phyloP scores from a whole-genome alignment of 306 rosid genomes.

The Lagenaria siceraria region DNA sequence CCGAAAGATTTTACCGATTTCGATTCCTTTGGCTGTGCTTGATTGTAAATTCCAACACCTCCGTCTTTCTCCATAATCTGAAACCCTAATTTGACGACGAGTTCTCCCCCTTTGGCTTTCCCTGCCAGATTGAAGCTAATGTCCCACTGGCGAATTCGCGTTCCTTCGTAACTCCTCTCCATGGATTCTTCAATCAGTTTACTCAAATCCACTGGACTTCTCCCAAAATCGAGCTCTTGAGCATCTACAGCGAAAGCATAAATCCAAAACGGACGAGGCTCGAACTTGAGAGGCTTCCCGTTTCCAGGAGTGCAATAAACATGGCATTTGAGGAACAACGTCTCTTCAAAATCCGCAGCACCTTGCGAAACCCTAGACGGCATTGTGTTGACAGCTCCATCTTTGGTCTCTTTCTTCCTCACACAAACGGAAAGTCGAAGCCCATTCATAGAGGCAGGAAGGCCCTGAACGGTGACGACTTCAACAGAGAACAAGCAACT shows the following conservation, averaged over 20 bases:
- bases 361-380: slow-evolving; percentile 81
- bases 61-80: slow-evolving; percentile 98
- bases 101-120: slow-evolving; percentile 83
- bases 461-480: slow-evolving; percentile 72
- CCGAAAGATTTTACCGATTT: slow-evolving; percentile 42
- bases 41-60: slow-evolving; percentile 59
- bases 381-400: slow-evolving; percentile 91
- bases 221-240: slow-evolving; percentile 75
- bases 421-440: slow-evolving; percentile 68
- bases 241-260: slow-evolving; percentile 83
- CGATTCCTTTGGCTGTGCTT: slow-evolving; percentile 16
- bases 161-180: slow-evolving; percentile 51
- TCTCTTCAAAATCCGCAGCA: slow-evolving; percentile 95
- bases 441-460: slow-evolving; percentile 91
- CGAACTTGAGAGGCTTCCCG: slow-evolving; percentile 50
- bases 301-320: slow-evolving; percentile 37
- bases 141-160: slow-evolving; percentile 77
- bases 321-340: slow-evolving; percentile 70
- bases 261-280: slow-evolving; percentile 74
- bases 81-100: slow-evolving; percentile 77
- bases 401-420: slow-evolving; percentile 88
- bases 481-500: slow-evolving; percentile 76
- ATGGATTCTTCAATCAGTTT: slow-evolving; percentile 59
- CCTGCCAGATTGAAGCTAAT: slow-evolving; percentile 53
- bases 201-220: slow-evolving; percentile 56